phyloP scores from a whole-genome alignment of 495 filamentous ascomycete genomes.

The Cryomyces antarcticus region DNA sequence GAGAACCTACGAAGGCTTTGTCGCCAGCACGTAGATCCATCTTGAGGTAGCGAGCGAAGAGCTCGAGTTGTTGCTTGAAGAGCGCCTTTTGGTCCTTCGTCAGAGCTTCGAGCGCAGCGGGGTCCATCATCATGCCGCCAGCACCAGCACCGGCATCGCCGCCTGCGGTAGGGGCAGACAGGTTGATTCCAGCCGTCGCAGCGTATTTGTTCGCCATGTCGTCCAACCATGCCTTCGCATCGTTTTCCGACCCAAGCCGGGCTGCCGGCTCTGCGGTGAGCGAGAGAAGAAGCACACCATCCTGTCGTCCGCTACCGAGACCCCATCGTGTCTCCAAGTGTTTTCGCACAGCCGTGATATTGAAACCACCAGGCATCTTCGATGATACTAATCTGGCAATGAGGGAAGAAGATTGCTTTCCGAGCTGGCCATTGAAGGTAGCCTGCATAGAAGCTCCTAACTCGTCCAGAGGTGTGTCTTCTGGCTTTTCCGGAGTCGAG shows the following conservation, averaged over 20 bases:
- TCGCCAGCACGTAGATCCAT: constrained; percentile 89
- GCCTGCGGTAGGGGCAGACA: constrained; percentile 56
- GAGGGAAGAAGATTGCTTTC: constrained; percentile 87
- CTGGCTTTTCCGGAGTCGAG: constrained; percentile 92
- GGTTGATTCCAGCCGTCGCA: constrained; percentile 57
- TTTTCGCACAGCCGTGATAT: constrained; percentile 85
- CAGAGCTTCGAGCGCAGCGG: constrained; percentile 84
- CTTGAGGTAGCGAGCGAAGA: constrained; percentile 89
- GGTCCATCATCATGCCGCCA: constrained; percentile 97
- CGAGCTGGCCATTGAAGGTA: constrained; percentile 93
- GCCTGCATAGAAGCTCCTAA: constrained; percentile 89
- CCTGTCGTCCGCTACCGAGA: constrained; percentile 68
- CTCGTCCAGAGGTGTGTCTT: constrained; percentile 92
- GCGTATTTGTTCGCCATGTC: constrained; percentile 81
- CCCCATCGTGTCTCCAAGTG: constrained; percentile 92
- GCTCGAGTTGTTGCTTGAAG: constrained; percentile 94
- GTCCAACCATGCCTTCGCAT: constrained; percentile 83
- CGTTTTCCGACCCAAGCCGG: constrained; percentile 70
- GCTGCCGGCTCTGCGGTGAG: constrained; percentile 82
- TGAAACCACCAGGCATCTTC: constrained; percentile 99
- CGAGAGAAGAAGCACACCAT: constrained; percentile 71
- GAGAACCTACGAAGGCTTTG: constrained; percentile 68
- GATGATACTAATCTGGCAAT: constrained; percentile 89
- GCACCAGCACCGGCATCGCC: constrained; percentile 51
- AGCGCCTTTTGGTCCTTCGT: constrained; percentile 87